These are phyloP conservation scores for Vaccinium vitisidaea DNA, from an alignment of 148 eudicot species.

Conservation along the genomic window DNA sequence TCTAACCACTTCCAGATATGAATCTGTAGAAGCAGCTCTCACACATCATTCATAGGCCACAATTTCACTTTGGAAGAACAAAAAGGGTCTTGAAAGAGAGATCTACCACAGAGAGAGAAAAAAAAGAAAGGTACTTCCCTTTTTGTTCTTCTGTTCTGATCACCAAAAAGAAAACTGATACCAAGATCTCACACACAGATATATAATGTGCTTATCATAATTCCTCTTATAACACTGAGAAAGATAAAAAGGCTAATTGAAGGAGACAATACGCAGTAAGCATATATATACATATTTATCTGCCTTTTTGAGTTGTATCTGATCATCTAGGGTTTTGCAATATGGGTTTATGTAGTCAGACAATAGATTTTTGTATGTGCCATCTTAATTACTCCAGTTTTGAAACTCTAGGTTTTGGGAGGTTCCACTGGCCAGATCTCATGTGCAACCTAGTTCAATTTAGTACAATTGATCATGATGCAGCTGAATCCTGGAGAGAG, in stretches of 20 bases:
- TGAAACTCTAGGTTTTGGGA: not conserved
- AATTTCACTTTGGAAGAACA: not conserved
- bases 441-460: not conserved
- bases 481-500: slow-evolving; percentile 3
- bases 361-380: not conserved
- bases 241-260: not conserved
- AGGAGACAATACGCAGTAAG: not conserved
- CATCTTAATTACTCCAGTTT: not conserved
- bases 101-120: not conserved
- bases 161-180: not conserved
- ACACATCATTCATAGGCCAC: not conserved
- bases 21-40: slow-evolving; percentile 9
- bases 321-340: slow-evolving; percentile 21
- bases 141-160: slow-evolving; percentile 12
- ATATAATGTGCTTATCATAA: not conserved
- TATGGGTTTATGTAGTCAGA: not conserved
- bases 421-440: slow-evolving; percentile 9
- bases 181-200: slow-evolving; percentile 5
- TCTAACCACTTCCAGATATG: not conserved
- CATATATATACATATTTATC: not conserved
- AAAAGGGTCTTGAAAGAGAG: not conserved
- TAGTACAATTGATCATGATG: not conserved
- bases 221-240: not conserved
- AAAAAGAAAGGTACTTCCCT: slow-evolving; percentile 16
- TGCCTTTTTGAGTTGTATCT: not conserved